A percentile compares a stretch with the other conserved stretches of the same genome.
These are phyloP conservation scores for Amanita rimosa DNA, from an alignment of 768 basidiomycete species.

Conservation along the genomic window DNA sequence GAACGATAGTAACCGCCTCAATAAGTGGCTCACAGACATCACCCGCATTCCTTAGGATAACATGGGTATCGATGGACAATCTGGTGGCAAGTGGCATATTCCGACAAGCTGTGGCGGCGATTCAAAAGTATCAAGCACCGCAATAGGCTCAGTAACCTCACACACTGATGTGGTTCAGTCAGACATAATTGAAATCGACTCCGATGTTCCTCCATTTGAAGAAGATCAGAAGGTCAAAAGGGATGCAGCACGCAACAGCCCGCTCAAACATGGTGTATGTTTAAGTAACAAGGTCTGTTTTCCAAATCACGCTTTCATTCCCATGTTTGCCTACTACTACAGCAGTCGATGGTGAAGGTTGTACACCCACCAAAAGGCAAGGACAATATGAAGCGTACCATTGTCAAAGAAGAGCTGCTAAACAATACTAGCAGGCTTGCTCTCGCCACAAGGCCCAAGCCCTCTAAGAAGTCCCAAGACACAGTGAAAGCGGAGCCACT, in stretches of 20 bases:
- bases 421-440: too few species aligned
- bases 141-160: not conserved
- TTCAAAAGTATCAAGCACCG: not conserved
- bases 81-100: not conserved
- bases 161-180: not conserved
- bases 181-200: slow-evolving; percentile 1
- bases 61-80: not conserved
- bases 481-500: too few species aligned
- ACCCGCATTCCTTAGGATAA: not conserved
- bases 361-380: not conserved
- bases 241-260: not conserved
- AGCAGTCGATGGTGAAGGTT: not conserved
- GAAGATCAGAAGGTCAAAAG: slow-evolving; percentile 1
- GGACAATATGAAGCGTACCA: not conserved
- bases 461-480: too few species aligned
- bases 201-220: not conserved
- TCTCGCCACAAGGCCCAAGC: too few species aligned
- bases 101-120: not conserved
- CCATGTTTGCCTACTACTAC: not conserved
- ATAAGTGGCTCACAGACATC: not conserved
- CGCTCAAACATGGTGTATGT: not conserved
- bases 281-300: not conserved
- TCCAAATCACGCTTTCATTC: not conserved
- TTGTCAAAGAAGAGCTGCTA: too few species aligned
- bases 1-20: not conserved